Conservation (phyloP, 208 protist genomes). For the Naegleria gruberi region DNA sequence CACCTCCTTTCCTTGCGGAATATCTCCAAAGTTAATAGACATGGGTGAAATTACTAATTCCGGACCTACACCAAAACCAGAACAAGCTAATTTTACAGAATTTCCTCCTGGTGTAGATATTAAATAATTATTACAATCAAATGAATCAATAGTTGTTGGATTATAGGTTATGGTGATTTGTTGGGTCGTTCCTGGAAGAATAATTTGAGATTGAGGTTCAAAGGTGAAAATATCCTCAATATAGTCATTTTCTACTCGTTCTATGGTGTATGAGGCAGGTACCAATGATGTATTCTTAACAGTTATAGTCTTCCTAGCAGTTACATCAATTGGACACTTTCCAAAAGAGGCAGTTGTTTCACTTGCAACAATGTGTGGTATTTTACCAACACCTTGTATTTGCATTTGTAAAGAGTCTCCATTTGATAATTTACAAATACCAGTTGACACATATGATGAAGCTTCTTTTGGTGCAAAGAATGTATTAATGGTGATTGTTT, state of each 20-base stretch:
- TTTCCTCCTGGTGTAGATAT: not conserved
- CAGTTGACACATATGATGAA: not conserved
- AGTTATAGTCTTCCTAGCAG: not conserved
- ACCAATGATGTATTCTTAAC: not conserved
- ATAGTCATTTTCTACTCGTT: not conserved
- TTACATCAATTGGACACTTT: not conserved
- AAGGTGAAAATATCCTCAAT: not conserved
- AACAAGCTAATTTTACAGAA: not conserved
- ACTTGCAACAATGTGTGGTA: not conserved
- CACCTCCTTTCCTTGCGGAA: not conserved
- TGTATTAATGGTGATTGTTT: not conserved
- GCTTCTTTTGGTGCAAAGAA: not conserved
- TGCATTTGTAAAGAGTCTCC: not conserved
- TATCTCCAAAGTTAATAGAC: slow-evolving; percentile 1
- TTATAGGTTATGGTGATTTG: not conserved
- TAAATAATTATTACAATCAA: not conserved
- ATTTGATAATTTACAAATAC: not conserved
- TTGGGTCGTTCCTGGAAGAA: not conserved
- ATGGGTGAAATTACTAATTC: not conserved
- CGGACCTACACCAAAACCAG: not conserved
- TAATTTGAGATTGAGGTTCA: not conserved
- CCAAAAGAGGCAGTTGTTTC: not conserved
- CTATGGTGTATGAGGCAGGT: not conserved
- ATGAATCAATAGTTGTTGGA: not conserved
- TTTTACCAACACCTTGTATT: not conserved